Conservation (phyloP, 306 rosid species). For the Nissolia schottii region DNA sequence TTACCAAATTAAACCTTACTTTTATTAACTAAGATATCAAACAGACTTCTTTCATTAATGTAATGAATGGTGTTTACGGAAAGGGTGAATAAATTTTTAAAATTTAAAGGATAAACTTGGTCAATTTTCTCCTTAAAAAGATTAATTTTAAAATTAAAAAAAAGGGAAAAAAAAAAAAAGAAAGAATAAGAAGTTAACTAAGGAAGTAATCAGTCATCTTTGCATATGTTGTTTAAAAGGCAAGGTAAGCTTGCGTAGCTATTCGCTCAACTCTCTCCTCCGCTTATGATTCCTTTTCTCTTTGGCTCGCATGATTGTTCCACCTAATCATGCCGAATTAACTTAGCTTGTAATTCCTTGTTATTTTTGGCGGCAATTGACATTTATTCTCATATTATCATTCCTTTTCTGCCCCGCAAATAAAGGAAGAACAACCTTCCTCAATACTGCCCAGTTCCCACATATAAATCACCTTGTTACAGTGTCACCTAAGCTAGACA, state of each 20-base stretch:
- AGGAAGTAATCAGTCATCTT: too few species aligned
- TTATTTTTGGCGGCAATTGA: constrained; percentile 1
- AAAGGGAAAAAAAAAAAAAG: too few species aligned
- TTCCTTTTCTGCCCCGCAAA: neutral
- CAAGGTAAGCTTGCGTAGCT: neutral
- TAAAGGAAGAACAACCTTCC: neutral
- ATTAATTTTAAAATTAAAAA: too few species aligned
- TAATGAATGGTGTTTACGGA: too few species aligned
- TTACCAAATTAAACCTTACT: too few species aligned
- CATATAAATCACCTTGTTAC: constrained; percentile 5
- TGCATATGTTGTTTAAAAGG: constrained; percentile 6
- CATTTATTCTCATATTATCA: neutral
- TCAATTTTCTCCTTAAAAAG: too few species aligned
- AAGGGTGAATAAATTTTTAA: too few species aligned
- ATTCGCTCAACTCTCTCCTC: neutral
- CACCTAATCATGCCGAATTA: constrained; percentile 20
- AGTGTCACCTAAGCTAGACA: neutral
- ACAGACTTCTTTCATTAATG: too few species aligned
- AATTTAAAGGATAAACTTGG: too few species aligned
- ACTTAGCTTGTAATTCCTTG: constrained; percentile 34
- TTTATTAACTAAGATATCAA: too few species aligned
- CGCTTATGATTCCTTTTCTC: neutral
- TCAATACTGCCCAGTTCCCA: neutral
- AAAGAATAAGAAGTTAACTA: too few species aligned
- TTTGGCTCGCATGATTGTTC: neutral